Evolutionary conservation across 371 early-diverging fungal genomes (phyloP).

Genomic region (Apophysomyces elegans): DNA sequence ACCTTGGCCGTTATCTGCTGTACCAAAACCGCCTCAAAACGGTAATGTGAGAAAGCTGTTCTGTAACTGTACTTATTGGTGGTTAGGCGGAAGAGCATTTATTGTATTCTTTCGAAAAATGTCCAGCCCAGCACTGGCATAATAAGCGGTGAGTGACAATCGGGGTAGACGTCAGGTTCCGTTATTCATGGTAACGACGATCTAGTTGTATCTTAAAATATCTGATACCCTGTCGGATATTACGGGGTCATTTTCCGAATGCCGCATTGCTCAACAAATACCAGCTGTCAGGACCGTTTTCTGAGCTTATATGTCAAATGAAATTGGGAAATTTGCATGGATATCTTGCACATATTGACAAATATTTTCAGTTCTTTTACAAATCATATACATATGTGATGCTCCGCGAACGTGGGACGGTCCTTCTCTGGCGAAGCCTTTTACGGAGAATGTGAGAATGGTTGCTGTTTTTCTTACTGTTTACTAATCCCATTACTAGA

Average conservation of each 20-base stretch:
- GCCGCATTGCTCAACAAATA: constrained; percentile 39
- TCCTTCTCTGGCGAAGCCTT: constrained; percentile 47
- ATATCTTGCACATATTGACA: constrained; percentile 34
- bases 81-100: constrained; percentile 47
- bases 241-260: constrained; percentile 51
- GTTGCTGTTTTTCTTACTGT: neutral
- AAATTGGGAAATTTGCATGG: constrained; percentile 38
- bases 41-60: constrained; percentile 20
- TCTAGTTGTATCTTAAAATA: constrained; percentile 49
- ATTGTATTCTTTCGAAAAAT: constrained; percentile 53
- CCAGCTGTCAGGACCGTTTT: constrained; percentile 31
- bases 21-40: constrained; percentile 43
- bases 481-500: neutral
- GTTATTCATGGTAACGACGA: neutral
- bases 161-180: neutral
- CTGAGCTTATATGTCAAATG: constrained; percentile 21
- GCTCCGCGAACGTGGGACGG: constrained; percentile 40
- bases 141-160: constrained; percentile 36
- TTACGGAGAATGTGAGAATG: constrained; percentile 38
- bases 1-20: constrained; percentile 57
- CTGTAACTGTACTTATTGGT: neutral
- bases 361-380: constrained; percentile 35
- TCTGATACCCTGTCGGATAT: constrained; percentile 56
- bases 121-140: constrained; percentile 32
- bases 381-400: constrained; percentile 32